These are phyloP conservation scores for Talaromyces verruculosus DNA, from an alignment of 2,329 filamentous ascomycete species.

Conservation along the genomic window DNA sequence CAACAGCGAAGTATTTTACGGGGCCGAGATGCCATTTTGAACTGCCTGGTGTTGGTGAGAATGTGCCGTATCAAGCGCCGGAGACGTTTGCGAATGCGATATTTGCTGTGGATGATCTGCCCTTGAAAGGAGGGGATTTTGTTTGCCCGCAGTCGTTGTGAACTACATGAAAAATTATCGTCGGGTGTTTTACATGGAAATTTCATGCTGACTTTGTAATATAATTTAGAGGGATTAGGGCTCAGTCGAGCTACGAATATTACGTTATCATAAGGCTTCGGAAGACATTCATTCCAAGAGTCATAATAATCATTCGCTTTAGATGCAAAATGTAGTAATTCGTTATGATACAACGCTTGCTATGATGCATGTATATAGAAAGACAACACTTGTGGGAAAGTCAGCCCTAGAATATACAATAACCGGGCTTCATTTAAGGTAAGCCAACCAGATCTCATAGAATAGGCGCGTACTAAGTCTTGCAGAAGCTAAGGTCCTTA, in stretches of 20 bases:
- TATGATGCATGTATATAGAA: neutral
- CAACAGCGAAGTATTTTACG: constrained; percentile 20
- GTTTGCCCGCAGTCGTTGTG: neutral
- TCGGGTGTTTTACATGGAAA: too few species aligned
- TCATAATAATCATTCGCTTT: neutral
- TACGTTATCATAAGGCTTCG: too few species aligned
- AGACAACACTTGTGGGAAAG: neutral
- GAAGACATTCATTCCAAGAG: neutral
- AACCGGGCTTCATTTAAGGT: neutral
- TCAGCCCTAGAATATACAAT: neutral
- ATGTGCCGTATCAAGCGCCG: constrained; percentile 21
- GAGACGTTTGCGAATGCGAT: constrained; percentile 21
- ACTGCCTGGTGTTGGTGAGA: constrained; percentile 20
- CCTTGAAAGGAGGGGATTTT: neutral
- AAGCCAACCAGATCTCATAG: neutral
- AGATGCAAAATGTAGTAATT: neutral
- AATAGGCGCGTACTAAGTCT: neutral
- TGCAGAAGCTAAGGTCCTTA: neutral
- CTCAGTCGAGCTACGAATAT: too few species aligned
- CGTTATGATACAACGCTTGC: neutral
- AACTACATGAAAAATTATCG: neutral
- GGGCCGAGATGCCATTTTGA: constrained; percentile 19
- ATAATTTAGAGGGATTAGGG: too few species aligned
- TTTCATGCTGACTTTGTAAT: too few species aligned
- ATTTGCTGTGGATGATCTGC: constrained; percentile 16